Percentiles rank a stretch among this genome's conserved stretches.
phyloP scores from a whole-genome alignment of 2,329 filamentous ascomycete species.

The Ophiognomonia clavigignenti-juglandacearum region DNA sequence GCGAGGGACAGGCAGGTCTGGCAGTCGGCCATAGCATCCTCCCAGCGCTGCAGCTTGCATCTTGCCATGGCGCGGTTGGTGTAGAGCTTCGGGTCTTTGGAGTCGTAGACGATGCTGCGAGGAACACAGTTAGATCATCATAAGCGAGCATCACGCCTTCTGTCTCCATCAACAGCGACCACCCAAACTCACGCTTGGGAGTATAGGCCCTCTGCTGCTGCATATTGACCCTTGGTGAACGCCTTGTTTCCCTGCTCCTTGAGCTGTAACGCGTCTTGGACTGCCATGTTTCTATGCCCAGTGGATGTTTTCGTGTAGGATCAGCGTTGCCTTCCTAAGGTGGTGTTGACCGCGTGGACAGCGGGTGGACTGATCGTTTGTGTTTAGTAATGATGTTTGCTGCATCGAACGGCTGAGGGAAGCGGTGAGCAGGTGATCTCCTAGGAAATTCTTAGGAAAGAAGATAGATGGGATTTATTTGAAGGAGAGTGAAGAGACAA shows the following conservation, averaged over 20 bases:
- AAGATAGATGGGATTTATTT: too few species aligned
- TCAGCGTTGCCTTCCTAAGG: too few species aligned
- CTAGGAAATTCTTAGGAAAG: too few species aligned
- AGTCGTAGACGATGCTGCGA: constrained; percentile 68
- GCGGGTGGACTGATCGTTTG: too few species aligned
- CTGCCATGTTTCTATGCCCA: constrained; percentile 17
- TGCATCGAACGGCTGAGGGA: too few species aligned
- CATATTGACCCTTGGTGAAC: constrained; percentile 62
- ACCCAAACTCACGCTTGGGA: constrained; percentile 57
- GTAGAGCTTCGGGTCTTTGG: constrained; percentile 73
- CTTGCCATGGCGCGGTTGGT: constrained; percentile 86
- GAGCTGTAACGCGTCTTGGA: constrained; percentile 32
- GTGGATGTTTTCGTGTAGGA: too few species aligned
- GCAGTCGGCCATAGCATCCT: constrained; percentile 74
- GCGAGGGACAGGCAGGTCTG: constrained; percentile 66
- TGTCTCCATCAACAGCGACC: not conserved
- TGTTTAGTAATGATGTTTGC: too few species aligned
- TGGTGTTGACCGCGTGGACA: too few species aligned
- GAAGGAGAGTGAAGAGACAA: too few species aligned
- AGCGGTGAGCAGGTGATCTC: too few species aligned
- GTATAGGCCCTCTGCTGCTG: constrained; percentile 63
- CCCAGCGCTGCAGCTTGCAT: constrained; percentile 68
- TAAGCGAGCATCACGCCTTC: too few species aligned
- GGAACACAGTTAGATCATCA: too few species aligned
- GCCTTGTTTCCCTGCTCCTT: constrained; percentile 59